Base-by-base conservation (phyloP, 192 early-diverging fungal genomes). In the Diversispora eburnea region DNA sequence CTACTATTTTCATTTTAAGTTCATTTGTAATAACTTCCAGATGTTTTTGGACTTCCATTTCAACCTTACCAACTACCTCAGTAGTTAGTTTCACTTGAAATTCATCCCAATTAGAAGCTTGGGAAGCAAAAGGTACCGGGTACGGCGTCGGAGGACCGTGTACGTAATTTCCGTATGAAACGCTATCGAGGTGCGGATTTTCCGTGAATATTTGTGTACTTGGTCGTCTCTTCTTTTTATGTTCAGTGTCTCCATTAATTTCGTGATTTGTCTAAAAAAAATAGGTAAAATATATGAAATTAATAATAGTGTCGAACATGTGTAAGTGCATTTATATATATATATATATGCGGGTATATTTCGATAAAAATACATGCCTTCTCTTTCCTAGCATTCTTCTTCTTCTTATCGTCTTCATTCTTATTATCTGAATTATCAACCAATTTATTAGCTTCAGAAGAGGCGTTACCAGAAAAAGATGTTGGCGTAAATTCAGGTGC, bases 401-500 rank as follows among this genome's bases (percentile, higher is more conserved):
- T 70, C 56, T 70, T 70, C 67, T 17, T 56, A 4, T 55, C 13
- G 2, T 70, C 67, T 8, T 70, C 67, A 10, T 43, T 13, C 8
- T 20, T 8, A 51, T 12, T 48, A 22, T 10, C n/a, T 22, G 43
- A 43, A 5, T 20, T n/a, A 4, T 54, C 51, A 20, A 33, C 41
- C 17, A 22, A 70, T n/a, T 57, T 52, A 56, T 25, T 56, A 12
- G 52, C 1, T 42, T 70, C 67, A 8, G 52, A n/a, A 19, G 13
- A 56, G 5, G 66, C 2, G 20, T 10, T n/a, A 43, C 33, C 0
- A 8, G 61, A 8, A 17, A 43, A n/a, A 22, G 13, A 64, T 3
- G 62, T 5, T 4, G 65, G 65, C 0, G 25, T 70, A 17, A 70
- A 70, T 57, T 42, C 39, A 43, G 20, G 10, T 39, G 67, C 67